Evolutionary conservation across 2,329 filamentous ascomycete genomes (phyloP), one percentile per base, ranked within the genome.

Genomic region (Triangularia verruculosa): DNA sequence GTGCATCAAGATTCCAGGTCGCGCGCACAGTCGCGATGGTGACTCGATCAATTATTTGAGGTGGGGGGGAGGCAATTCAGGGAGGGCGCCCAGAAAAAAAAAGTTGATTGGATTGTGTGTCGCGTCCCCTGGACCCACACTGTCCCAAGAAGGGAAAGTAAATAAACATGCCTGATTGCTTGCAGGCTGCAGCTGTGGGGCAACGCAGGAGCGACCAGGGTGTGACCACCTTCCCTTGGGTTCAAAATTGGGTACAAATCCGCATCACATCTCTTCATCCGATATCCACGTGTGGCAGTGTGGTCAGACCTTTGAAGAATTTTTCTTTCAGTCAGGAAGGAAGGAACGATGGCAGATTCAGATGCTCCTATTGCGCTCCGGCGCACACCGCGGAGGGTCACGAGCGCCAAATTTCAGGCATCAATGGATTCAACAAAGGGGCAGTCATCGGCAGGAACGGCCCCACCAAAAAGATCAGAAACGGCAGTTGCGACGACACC

Each of bases 341-440:
- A 24, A 17, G 17, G 1, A 55, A 25, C 76, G 70, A 73, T 5
- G 72, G 78, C 61, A 70, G 75, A 58, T 52, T 64, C 72, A 27
- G 76, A 84, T 66, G 74, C 82, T 25, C 83, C 84, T 2, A 80
- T 87, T 63, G 83, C 85, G n/a, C 72, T 86, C 12, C 79, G 85
- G 65, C 83, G 83, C 47, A 77, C 79, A 27, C 80, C 85, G 32
- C 78, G 76, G 66, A 78, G 72, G 27, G 56, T 62, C 9, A 69
- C 30, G 20, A 34, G 53, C n/a, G 60, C n/a, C 6, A n/a, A 25
- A n/a, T 25, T 25, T 24, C 12, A 13, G 27, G 15, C 4, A n/a
- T 27, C 43, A 17, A 27, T 47, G 9, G 57, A 66, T 39, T 63
- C 65, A 17, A 62, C 67, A 15, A 57, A 68, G 22, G 51, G 47